Evolutionary conservation across 2,329 filamentous ascomycete species (phyloP).

Genomic region (Pseudogymnoascus sp.): DNA sequence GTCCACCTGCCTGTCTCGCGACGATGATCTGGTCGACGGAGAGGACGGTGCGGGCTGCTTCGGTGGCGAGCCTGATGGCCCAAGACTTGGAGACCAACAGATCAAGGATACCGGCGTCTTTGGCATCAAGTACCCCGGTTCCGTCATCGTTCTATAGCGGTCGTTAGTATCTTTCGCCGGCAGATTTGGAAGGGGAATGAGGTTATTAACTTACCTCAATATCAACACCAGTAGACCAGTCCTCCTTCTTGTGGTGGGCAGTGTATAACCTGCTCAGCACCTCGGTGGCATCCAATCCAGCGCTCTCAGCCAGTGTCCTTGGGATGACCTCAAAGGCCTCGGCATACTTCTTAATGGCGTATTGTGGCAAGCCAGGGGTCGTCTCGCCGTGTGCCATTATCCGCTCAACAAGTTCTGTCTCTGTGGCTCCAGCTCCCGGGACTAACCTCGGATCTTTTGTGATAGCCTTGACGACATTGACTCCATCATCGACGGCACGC

Average conservation of each 20-base stretch:
- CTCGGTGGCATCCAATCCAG: slow-evolving; percentile 94
- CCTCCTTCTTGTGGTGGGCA: slow-evolving; percentile 79
- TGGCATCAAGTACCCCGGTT: slow-evolving; percentile 76
- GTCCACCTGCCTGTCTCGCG: slow-evolving; percentile 90
- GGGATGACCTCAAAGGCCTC: slow-evolving; percentile 98
- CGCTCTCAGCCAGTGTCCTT: slow-evolving; percentile 86
- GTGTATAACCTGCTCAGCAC: slow-evolving; percentile 87
- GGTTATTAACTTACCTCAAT: slow-evolving; percentile 55
- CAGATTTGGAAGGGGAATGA: not conserved
- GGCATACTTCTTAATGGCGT: slow-evolving; percentile 94
- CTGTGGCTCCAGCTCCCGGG: slow-evolving; percentile 87
- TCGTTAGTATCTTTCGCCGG: slow-evolving; percentile 13
- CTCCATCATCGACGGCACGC: slow-evolving; percentile 92
- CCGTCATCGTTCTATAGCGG: slow-evolving; percentile 59
- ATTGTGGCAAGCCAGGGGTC: slow-evolving; percentile 86
- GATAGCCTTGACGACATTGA: slow-evolving; percentile 98
- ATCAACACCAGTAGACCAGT: slow-evolving; percentile 89
- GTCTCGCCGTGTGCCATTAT: slow-evolving; percentile 86
- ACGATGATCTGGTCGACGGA: slow-evolving; percentile 99
- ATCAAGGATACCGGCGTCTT: slow-evolving; percentile 84
- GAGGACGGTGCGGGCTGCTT: slow-evolving; percentile 85
- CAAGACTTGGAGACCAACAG: slow-evolving; percentile 86
- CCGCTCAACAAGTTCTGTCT: slow-evolving; percentile 87
- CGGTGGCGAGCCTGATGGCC: slow-evolving; percentile 95
- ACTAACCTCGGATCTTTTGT: slow-evolving; percentile 88